A percentile compares a stretch with the other conserved stretches of the same genome.
phyloP scores from a whole-genome alignment of 2,329 filamentous ascomycete species.

The Scleromitrula shiraiana region DNA sequence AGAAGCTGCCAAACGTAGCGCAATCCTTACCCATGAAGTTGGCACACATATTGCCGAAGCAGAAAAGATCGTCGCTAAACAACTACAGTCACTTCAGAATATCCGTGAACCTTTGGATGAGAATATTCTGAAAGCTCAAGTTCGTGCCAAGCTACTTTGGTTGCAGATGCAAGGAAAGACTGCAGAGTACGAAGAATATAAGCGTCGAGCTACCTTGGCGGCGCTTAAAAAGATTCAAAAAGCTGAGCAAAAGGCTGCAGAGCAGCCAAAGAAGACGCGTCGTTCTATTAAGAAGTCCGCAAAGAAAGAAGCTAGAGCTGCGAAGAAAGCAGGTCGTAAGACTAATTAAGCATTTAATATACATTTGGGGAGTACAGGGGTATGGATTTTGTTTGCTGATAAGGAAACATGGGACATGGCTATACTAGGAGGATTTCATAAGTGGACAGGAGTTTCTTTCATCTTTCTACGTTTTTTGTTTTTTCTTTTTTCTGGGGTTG shows the following conservation, averaged over 20 bases:
- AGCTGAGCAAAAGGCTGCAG: not conserved
- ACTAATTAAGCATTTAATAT: constrained; percentile 1
- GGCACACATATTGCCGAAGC: constrained; percentile 25
- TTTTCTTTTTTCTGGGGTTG: too few species aligned
- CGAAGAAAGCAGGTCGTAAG: constrained; percentile 3
- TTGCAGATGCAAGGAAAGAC: constrained; percentile 43
- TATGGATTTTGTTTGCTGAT: not conserved
- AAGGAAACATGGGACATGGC: not conserved
- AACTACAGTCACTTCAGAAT: constrained; percentile 31
- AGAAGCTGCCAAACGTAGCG: constrained; percentile 25
- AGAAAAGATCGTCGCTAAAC: constrained; percentile 30
- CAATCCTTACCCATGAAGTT: constrained; percentile 24
- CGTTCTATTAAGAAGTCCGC: not conserved
- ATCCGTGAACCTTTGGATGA: constrained; percentile 37
- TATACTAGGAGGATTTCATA: not conserved
- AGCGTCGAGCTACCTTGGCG: constrained; percentile 37
- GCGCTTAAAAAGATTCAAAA: constrained; percentile 10
- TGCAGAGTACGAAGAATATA: constrained; percentile 40
- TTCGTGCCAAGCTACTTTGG: constrained; percentile 50
- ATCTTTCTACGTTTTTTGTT: too few species aligned
- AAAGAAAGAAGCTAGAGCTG: constrained; percentile 5
- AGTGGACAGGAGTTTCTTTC: constrained; percentile 1
- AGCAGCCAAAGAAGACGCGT: not conserved
- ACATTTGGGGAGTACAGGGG: constrained; percentile 1
- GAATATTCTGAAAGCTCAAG: constrained; percentile 43